A percentile compares a stretch with the other conserved stretches of the same genome.
Evolutionary conservation across 2,329 filamentous ascomycete species (phyloP).

Genomic region (Bipolaris zeicola): DNA sequence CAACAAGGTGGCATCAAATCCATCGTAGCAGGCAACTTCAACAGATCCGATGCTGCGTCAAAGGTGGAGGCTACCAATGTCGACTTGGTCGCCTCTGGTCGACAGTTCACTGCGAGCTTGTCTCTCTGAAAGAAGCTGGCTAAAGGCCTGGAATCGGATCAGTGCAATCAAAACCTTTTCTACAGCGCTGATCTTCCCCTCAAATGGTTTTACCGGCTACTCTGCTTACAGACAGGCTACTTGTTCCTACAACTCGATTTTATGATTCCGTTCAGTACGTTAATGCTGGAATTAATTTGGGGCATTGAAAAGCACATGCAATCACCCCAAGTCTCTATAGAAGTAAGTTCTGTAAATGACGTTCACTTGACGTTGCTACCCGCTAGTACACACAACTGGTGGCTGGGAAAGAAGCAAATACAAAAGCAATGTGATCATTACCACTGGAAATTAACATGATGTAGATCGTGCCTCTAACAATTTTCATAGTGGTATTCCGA

Average conservation of each 20-base stretch:
- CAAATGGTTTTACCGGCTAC: conserved; percentile 52
- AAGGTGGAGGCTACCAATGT: conserved; percentile 52
- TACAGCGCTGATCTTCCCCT: conserved; percentile 48
- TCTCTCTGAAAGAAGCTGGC: conserved; percentile 53
- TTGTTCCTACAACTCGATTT: conserved; percentile 21
- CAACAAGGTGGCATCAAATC: conserved; percentile 56
- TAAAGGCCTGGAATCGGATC: conserved; percentile 47
- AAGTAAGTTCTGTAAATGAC: not conserved
- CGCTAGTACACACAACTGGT: not conserved
- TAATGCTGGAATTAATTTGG: not conserved
- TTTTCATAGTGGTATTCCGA: not conserved
- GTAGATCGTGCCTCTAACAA: not conserved
- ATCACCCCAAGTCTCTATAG: not conserved
- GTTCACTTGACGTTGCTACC: not conserved
- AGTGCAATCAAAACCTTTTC: conserved; percentile 54
- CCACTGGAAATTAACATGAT: not conserved
- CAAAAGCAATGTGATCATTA: not conserved
- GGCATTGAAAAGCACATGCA: not conserved
- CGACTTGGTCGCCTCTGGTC: conserved; percentile 52
- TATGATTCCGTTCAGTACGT: conserved; percentile 14
- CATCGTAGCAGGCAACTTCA: conserved; percentile 62
- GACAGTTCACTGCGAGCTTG: conserved; percentile 55
- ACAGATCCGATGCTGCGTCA: conserved; percentile 57
- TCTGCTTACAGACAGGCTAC: conserved; percentile 37
- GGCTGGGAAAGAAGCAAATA: not conserved